Evolutionary conservation across 1,284 basidiomycete genomes (phyloP), one percentile per base, ranked within the genome.

Genomic region (Agaricales sp.): DNA sequence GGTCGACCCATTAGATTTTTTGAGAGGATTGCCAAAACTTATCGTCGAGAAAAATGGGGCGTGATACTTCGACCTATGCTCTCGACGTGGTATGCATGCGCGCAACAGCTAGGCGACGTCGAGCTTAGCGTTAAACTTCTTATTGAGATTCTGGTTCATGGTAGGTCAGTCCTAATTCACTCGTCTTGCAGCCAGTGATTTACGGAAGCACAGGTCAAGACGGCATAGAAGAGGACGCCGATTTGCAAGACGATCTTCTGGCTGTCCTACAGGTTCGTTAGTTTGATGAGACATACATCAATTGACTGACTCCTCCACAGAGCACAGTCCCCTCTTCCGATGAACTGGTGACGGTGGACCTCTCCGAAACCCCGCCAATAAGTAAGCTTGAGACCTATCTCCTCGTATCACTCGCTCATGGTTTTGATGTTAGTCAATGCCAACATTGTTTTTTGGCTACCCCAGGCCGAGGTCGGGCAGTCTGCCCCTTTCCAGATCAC

Each of bases 21-120:
- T 60, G 89, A 92, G 57, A 78, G 88, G 23, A 94, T 95, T 52
- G 81, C 85, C 1, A 83, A 78, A 59, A 86, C 82, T 0, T 95
- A 94, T 61, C 75, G 83, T n/a, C 69, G 77, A 49, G 91, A 94
- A 60, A 72, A 76, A 47, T 95, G 90, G 90, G 67, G 70, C 6
- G 63, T 73, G 0, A 73, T 95, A 63, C 70, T 93, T 14, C 70
- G 72, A 43, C 78, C 87, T 2, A 74, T 93, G 12, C 69, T 92
- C 26, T 68, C 71, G 30, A 77, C 82, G 19, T 92, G 87, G 85
- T 87, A 89, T 65, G 70, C 79, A 1, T 92, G 86, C 60, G 86
- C 87, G 1, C 80, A 83, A 60, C 75, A 75, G 55, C 71, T 88
- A 0, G 85, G 81, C 1, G 81, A 88, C 56, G 77, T 87, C 21